These are phyloP conservation scores for Apostasia shenzhenica DNA, from an alignment of 106 monocot species.

Conservation along the genomic window DNA sequence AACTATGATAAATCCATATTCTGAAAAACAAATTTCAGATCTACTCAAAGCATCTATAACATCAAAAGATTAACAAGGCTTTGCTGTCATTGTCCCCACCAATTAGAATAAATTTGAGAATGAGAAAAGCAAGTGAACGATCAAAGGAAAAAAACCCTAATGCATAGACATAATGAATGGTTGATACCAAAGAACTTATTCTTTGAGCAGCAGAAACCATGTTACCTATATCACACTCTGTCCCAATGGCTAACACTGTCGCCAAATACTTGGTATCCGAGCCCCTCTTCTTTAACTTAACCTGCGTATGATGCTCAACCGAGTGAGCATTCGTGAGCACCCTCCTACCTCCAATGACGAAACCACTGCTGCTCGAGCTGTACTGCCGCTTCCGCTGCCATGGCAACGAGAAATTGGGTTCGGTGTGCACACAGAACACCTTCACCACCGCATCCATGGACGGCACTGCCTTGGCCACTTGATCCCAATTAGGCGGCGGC, in stretches of 20 bases:
- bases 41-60: no score
- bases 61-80: no score
- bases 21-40: no score
- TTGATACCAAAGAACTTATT: no score
- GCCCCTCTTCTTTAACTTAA: conserved; percentile 95
- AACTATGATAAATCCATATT: no score
- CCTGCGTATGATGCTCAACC: conserved; percentile 95
- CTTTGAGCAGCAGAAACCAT: no score
- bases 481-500: conserved; percentile 40
- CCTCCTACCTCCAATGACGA: conserved; percentile 65
- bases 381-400: conserved; percentile 99
- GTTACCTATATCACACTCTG: conserved; percentile 89
- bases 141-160: no score
- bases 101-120: no score
- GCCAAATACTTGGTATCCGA: conserved; percentile 95
- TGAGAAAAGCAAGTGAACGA: no score
- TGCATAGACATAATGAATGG: no score
- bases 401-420: conserved; percentile 98
- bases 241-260: conserved; percentile 88
- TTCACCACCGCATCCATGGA: conserved; percentile 98
- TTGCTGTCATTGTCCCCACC: no score
- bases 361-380: conserved; percentile 95
- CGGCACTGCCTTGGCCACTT: conserved; percentile 49
- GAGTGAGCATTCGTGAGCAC: conserved; percentile 98
- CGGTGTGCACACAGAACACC: conserved; percentile 97